Evolutionary conservation across 1,284 basidiomycete species (phyloP), one percentile per base, ranked within the genome.

Genomic region (Moesziomyces sp.): DNA sequence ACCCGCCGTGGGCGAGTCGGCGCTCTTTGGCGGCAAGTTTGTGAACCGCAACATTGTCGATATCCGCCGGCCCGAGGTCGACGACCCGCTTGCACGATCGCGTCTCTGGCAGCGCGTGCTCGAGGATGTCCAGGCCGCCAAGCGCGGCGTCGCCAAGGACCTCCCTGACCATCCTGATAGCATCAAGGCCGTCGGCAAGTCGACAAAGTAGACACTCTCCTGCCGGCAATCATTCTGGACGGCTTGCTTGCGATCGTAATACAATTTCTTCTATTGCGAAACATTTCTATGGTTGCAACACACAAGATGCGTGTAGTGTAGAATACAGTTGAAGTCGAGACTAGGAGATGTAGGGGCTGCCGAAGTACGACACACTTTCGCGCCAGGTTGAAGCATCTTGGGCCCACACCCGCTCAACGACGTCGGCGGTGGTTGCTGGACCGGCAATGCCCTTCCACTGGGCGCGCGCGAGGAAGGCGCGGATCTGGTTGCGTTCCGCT

Each of bases 11-110:
- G 78, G 77, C 24, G 67, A 68, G 28, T 62, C 60, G 7, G 70
- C 69, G 18, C 52, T 73, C 23, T 56, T 61, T 14, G 79, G 79
- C 4, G 79, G 73, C 48, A 75, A 76, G 38, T 81, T 73, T 46
- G 45, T 81, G 51, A 75, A 76, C 46, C 30, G 77, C 0, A 62
- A 67, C 53, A 52, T 45, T 19, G 72, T 59, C 43, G 54, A 58
- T 42, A 57, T 57, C 13, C 33, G 66, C 4, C 42, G 79, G 3
- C 79, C 79, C 5, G 79, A 81, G 52, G 64, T 71, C 3, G 65
- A 68, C 13, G 77, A 81, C 53, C 46, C 46, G 5, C 55, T 81
- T 30, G 75, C 70, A 3, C 61, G 74, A n/a, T 50, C 56, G 14
- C 60, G 78, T 13, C 49, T 76, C 40, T 76, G 64, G 69, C 74